These are phyloP conservation scores for Eimeria praecox DNA, from an alignment of 169 alveolate genomes.

Conservation along the genomic window DNA sequence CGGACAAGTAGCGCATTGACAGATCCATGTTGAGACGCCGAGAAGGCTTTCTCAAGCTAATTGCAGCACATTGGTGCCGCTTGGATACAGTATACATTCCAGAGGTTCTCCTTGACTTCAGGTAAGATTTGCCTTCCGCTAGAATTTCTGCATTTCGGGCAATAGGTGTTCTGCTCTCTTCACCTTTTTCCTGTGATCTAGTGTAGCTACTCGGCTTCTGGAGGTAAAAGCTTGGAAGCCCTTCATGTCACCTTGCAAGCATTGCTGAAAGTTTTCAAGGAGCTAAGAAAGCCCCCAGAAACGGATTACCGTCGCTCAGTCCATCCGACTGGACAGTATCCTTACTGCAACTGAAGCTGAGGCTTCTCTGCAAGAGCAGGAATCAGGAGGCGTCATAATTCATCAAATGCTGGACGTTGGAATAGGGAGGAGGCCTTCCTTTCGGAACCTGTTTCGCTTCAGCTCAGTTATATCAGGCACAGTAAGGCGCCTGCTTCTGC, in stretches of 20 bases:
- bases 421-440: not conserved
- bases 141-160: no score
- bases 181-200: no score
- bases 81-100: not conserved
- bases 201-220: no score
- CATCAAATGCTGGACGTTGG: not conserved
- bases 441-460: not conserved
- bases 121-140: not conserved
- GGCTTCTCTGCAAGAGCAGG: not conserved
- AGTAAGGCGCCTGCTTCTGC: not conserved
- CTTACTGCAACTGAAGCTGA: not conserved
- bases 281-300: not conserved
- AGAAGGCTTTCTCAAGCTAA: not conserved
- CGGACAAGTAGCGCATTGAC: not conserved
- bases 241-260: no score
- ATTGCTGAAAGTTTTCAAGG: not conserved
- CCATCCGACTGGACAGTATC: not conserved
- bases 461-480: not conserved
- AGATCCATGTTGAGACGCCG: not conserved
- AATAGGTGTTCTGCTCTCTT: no score
- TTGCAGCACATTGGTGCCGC: not conserved
- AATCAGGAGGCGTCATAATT: not conserved
- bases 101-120: not conserved
- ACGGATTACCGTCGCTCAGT: not conserved
- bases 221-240: no score